phyloP scores from a whole-genome alignment of 129 eudicot species.

The Solidago caesia region DNA sequence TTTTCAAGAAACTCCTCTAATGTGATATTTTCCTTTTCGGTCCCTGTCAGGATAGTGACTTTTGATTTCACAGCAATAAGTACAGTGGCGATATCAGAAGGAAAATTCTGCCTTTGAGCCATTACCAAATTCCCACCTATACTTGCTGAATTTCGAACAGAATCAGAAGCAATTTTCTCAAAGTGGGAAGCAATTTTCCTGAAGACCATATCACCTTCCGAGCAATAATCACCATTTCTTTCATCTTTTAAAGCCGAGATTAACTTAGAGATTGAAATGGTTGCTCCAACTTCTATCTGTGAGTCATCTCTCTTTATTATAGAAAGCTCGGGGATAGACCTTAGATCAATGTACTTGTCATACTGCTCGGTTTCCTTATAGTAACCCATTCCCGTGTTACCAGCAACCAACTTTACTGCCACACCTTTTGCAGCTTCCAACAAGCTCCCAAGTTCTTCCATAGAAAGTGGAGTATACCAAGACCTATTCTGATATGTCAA shows the following conservation, averaged over 20 bases:
- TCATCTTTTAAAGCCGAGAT: slow-evolving; percentile 54
- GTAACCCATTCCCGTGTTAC: slow-evolving; percentile 77
- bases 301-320: slow-evolving; percentile 35
- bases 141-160: slow-evolving; percentile 73
- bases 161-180: slow-evolving; percentile 71
- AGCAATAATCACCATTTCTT: not conserved
- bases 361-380: slow-evolving; percentile 55
- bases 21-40: slow-evolving; percentile 43
- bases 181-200: slow-evolving; percentile 61
- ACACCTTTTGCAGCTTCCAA: slow-evolving; percentile 37
- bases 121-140: slow-evolving; percentile 91
- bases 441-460: slow-evolving; percentile 57
- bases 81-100: slow-evolving; percentile 81
- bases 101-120: slow-evolving; percentile 75
- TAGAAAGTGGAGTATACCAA: slow-evolving; percentile 62
- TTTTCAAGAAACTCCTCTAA: slow-evolving; percentile 61
- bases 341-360: slow-evolving; percentile 69
- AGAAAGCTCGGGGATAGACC: slow-evolving; percentile 71
- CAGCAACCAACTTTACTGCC: slow-evolving; percentile 57
- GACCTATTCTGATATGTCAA: slow-evolving; percentile 42
- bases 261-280: slow-evolving; percentile 65
- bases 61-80: slow-evolving; percentile 67
- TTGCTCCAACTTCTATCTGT: slow-evolving; percentile 70
- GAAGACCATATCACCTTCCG: slow-evolving; percentile 28
- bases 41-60: slow-evolving; percentile 47